A percentile compares a stretch with the other conserved stretches of the same genome.
These are phyloP conservation scores for Rhodotorula sp. DNA, from an alignment of 1,284 basidiomycete species.

Conservation along the genomic window DNA sequence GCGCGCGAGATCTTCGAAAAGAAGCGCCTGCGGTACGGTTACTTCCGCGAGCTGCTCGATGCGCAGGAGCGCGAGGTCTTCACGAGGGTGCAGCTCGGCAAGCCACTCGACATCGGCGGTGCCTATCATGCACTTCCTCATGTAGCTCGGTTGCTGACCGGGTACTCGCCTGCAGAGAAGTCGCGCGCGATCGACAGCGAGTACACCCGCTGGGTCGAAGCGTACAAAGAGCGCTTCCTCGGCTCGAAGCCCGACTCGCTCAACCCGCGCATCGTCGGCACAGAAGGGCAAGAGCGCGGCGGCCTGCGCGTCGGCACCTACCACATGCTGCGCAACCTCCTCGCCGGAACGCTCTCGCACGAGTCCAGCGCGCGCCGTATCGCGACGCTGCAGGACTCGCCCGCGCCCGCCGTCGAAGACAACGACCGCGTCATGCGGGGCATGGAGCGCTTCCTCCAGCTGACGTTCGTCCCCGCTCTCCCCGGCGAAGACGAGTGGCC, in stretches of 20 bases:
- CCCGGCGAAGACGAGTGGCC: constrained; percentile 15
- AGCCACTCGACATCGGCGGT: constrained; percentile 10
- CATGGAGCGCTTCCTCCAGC: constrained; percentile 3
- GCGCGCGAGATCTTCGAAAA: constrained; percentile 3
- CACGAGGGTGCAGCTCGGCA: constrained; percentile 20
- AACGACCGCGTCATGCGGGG: neutral
- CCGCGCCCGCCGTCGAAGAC: neutral
- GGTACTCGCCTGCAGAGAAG: neutral
- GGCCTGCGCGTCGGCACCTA: neutral
- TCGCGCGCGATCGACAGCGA: neutral
- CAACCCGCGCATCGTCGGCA: too few species aligned
- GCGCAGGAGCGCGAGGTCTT: constrained; percentile 22
- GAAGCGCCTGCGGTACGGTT: constrained; percentile 17
- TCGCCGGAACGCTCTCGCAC: neutral
- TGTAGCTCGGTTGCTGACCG: neutral
- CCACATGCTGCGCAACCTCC: constrained; percentile 4
- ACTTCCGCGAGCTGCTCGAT: constrained; percentile 14
- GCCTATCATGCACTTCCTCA: neutral
- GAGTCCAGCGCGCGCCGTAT: neutral
- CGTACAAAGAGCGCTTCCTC: neutral
- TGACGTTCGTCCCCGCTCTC: constrained; percentile 3
- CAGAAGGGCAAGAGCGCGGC: neutral
- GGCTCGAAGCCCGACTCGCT: neutral
- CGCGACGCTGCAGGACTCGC: neutral
- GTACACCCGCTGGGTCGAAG: constrained; percentile 4